Conservation (phyloP, 2,329 filamentous ascomycete species). For the Sporothrix pallida region DNA sequence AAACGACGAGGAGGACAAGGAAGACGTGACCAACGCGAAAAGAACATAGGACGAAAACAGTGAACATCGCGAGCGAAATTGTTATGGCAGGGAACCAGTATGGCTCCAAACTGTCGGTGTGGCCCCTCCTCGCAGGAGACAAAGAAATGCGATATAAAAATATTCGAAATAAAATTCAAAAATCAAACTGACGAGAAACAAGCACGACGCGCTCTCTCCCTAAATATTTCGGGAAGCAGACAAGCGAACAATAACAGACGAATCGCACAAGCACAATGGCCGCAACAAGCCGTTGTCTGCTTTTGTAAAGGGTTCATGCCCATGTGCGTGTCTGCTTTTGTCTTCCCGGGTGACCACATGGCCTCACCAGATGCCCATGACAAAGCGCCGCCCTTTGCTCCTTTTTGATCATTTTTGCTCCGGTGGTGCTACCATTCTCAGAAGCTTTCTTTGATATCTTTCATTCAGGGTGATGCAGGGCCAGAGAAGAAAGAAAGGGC, state of each 20-base stretch:
- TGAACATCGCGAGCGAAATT: not conserved
- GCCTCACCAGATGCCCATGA: not conserved
- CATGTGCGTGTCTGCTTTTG: not conserved
- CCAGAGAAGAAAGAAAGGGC: not conserved
- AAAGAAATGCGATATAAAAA: not conserved
- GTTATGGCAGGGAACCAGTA: not conserved
- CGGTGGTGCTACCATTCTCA: not conserved
- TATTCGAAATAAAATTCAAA: not conserved
- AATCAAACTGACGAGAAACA: not conserved
- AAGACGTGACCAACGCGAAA: not conserved
- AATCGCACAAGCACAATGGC: slow-evolving; percentile 8
- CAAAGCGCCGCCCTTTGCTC: slow-evolving; percentile 1
- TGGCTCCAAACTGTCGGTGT: slow-evolving; percentile 10
- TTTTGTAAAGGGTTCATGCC: not conserved
- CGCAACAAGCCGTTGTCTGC: slow-evolving; percentile 4
- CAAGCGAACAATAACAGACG: not conserved
- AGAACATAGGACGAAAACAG: not conserved
- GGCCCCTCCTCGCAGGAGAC: slow-evolving; percentile 1
- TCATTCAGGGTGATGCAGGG: not conserved
- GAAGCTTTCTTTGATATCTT: not conserved
- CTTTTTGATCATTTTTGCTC: not conserved
- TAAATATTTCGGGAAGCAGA: not conserved
- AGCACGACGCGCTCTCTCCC: not conserved
- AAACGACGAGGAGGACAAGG: not conserved
- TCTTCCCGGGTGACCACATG: not conserved